Evolutionary conservation across 2,329 filamentous ascomycete species (phyloP).

Genomic region (Ophiostoma ips): DNA sequence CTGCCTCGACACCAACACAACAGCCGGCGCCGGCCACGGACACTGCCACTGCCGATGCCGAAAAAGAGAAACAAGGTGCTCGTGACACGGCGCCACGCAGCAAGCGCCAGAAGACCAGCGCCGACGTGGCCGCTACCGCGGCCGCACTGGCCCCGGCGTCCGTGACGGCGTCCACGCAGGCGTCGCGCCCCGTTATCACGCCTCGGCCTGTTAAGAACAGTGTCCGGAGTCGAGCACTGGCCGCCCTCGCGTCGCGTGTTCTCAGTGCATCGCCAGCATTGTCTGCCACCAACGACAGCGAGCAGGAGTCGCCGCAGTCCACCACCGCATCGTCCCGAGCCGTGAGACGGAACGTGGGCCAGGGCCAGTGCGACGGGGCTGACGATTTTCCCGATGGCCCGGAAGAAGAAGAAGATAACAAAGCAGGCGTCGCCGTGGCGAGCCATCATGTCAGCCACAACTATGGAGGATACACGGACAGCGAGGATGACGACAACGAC

Average conservation of each 20-base stretch:
- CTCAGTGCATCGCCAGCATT: background rate
- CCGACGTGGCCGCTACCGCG: background rate
- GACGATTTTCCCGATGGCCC: no score
- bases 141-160: background rate
- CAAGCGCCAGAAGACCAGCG: background rate
- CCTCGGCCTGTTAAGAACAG: background rate
- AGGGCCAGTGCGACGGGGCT: background rate
- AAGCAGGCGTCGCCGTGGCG: no score
- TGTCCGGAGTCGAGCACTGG: background rate
- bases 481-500: background rate
- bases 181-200: background rate
- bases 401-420: no score
- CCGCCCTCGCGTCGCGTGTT: background rate
- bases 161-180: background rate
- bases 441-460: background rate
- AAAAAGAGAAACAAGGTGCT: background rate
- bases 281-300: background rate
- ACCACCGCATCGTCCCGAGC: background rate
- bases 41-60: background rate
- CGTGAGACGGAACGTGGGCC: background rate
- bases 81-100: background rate
- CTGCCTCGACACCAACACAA: conserved; percentile 1
- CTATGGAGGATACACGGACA: background rate
- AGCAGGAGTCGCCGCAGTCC: background rate
- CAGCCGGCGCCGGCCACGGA: background rate